Percentiles rank a stretch among this genome's conserved stretches.
Evolutionary conservation across 164 flowering plant species (phyloP).

Genomic region (Euptelea pleiosperma): DNA sequence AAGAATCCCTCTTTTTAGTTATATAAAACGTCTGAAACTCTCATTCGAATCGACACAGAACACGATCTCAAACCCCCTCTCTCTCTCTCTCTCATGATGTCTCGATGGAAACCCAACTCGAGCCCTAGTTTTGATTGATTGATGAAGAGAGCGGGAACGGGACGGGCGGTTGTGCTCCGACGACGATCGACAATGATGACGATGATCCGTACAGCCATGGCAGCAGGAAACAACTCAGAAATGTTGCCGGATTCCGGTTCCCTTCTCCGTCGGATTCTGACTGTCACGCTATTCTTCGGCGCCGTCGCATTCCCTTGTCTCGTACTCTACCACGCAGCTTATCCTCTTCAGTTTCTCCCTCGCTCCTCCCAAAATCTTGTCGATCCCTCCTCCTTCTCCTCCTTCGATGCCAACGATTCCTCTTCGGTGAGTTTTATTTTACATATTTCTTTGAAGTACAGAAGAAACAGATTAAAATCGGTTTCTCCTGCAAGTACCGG

Average conservation of each 20-base stretch:
- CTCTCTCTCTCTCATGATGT: too few species aligned
- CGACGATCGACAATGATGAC: conserved; percentile 5
- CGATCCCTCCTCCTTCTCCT: neutral
- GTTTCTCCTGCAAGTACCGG: too few species aligned
- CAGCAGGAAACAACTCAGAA: neutral
- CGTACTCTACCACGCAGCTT: neutral
- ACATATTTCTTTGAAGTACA: too few species aligned
- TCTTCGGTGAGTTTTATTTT: conserved; percentile 15
- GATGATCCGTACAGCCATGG: neutral
- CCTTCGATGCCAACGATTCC: neutral
- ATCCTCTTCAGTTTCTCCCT: neutral
- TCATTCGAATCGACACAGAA: too few species aligned
- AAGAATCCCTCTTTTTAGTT: too few species aligned
- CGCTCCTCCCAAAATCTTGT: neutral
- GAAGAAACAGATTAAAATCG: too few species aligned
- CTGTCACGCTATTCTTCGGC: neutral
- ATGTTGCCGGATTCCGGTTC: neutral
- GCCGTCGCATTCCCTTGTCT: conserved; percentile 6
- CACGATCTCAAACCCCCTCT: too few species aligned
- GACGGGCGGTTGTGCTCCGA: neutral
- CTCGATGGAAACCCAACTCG: too few species aligned
- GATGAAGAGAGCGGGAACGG: conserved; percentile 7
- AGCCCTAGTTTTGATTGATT: too few species aligned
- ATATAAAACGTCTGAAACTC: too few species aligned
- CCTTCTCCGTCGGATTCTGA: neutral